Evolutionary conservation across 116 monocot species (phyloP), one percentile per base, ranked within the genome.

Genomic region (Papilionanthe hybrid): DNA sequence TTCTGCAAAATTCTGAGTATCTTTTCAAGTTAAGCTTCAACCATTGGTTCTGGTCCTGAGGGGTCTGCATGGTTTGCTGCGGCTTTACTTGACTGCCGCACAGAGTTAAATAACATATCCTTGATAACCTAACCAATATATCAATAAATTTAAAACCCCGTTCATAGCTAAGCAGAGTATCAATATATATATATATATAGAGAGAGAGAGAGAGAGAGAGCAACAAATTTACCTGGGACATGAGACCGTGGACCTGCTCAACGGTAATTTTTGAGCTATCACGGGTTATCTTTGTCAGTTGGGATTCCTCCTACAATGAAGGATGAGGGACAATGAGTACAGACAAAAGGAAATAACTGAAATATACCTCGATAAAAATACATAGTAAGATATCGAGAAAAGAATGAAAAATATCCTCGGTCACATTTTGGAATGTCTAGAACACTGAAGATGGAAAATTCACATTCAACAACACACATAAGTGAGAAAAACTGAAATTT

Each of bases 261-360:
- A 91, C 97, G 1, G 97, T 91, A 25, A 94, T 94, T 79, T 92
- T 97, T 4, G 97, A 89, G 79, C 97, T 97, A 88, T 97, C 97
- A 41, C 92, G 92, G 57, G 92, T 92, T 72, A 94, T 92, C 86
- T 97, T 97, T 19, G 94, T 89, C 63, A 97, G 84, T 53, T 91
- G 97, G 68, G 94, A 97, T 82, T 97, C 97, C 75, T 94, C 97
- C 73, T 90, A 86, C 83, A 43, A 20, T 75, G 4, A 9, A 49
- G 17, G 65, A 50, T 7, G 69, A 68, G 53, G 63, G 27, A 60
- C 19, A 63, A 80, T 50, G 12, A 30, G 9, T 43, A 75, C 43
- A 7, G 7, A 71, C 65, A 53, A 37, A 55, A 79, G 53, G 13
- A 71, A 41, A 71, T 37, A 41, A 17, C 53, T 17, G 53, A 53